These are phyloP conservation scores for Cymbopogon citratus DNA, from an alignment of 176 grass and related monocot species.

Conservation along the genomic window DNA sequence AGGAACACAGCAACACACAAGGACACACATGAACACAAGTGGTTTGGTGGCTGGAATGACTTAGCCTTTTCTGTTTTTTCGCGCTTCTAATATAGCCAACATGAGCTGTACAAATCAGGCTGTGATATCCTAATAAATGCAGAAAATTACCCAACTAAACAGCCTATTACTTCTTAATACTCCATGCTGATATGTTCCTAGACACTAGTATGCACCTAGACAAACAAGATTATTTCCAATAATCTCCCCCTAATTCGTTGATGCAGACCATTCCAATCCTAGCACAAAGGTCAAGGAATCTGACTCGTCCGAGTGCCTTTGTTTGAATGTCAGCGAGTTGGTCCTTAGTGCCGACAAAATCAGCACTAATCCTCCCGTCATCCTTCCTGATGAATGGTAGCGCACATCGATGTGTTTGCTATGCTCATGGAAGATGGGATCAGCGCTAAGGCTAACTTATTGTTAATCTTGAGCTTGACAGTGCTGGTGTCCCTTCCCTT, in stretches of 20 bases:
- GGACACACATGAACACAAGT: too few relatives aligned
- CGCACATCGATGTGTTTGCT: neutral
- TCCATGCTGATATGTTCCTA: too few relatives aligned
- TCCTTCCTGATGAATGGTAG: neutral
- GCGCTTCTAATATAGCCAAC: too few relatives aligned
- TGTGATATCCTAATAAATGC: too few relatives aligned
- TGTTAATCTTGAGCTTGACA: neutral
- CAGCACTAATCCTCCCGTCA: neutral
- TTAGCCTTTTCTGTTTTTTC: too few relatives aligned
- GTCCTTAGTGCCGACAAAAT: neutral
- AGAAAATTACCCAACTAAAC: too few relatives aligned
- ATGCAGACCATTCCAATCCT: neutral
- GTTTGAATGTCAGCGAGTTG: neutral
- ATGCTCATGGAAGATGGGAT: neutral
- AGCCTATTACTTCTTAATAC: too few relatives aligned
- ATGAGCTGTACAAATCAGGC: too few relatives aligned
- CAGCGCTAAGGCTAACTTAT: neutral
- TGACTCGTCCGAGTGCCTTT: neutral
- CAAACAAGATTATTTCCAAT: neutral
- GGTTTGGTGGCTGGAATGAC: too few relatives aligned
- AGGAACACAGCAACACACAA: too few relatives aligned
- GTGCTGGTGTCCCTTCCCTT: too few relatives aligned
- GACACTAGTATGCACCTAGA: too few relatives aligned
- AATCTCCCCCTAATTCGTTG: neutral
- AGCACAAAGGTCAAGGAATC: neutral